Evolutionary conservation across 1,284 basidiomycete species (phyloP).

Genomic region (Puccinia novopanici): DNA sequence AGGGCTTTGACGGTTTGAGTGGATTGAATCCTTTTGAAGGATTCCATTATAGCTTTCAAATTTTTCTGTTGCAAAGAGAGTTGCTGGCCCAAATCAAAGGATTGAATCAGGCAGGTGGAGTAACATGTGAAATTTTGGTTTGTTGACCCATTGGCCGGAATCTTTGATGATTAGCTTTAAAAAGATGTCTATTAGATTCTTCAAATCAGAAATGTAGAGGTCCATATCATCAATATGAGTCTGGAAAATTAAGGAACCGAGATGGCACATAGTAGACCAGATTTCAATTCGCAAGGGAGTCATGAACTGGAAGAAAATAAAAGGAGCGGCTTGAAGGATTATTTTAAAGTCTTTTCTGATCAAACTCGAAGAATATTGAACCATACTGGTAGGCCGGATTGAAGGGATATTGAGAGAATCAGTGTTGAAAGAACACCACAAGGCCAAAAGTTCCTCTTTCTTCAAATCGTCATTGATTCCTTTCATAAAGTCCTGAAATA

Average conservation of each 20-base stretch:
- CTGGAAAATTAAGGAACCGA: too few relatives aligned
- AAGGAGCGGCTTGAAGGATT: too few relatives aligned
- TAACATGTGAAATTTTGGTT: slow-evolving; percentile 60
- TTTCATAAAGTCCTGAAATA: slow-evolving; percentile 60
- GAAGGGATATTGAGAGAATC: too few relatives aligned
- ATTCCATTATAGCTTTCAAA: slow-evolving; percentile 29
- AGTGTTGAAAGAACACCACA: slow-evolving; percentile 52
- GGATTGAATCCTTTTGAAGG: neutral
- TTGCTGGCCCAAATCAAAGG: neutral
- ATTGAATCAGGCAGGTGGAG: slow-evolving; percentile 54
- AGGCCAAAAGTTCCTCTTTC: slow-evolving; percentile 54
- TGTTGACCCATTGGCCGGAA: slow-evolving; percentile 61
- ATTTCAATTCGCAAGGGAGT: too few relatives aligned
- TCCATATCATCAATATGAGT: too few relatives aligned
- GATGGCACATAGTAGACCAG: too few relatives aligned
- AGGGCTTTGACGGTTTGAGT: slow-evolving; percentile 23
- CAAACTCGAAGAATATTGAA: too few relatives aligned
- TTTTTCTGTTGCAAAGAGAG: slow-evolving; percentile 23
- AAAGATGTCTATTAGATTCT: slow-evolving; percentile 57
- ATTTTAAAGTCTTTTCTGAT: too few relatives aligned
- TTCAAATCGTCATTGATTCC: slow-evolving; percentile 51
- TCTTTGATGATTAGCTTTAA: slow-evolving; percentile 56
- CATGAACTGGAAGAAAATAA: too few relatives aligned
- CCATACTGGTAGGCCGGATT: too few relatives aligned
- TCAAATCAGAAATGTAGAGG: too few relatives aligned